phyloP scores from a whole-genome alignment of 352 stramenopile species.

The Phytophthora capsici region DNA sequence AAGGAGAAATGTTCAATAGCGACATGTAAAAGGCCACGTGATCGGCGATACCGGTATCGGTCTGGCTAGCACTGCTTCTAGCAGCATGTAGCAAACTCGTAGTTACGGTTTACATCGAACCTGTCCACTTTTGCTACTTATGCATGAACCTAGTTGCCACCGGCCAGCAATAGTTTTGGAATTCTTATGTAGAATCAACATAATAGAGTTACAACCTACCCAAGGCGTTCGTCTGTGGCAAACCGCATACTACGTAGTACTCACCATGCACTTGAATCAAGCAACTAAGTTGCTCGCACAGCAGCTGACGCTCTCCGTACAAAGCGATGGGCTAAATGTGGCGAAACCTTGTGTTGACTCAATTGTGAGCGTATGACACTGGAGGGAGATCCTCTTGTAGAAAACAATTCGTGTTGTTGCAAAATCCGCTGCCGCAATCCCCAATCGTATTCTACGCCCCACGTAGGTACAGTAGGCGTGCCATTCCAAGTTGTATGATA shows the following conservation, averaged over 20 bases:
- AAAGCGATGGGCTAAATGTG: not conserved
- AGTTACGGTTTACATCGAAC: conserved; percentile 29
- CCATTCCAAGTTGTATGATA: no score
- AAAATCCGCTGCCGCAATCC: conserved; percentile 15
- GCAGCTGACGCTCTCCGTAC: conserved; percentile 13
- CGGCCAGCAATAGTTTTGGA: no score
- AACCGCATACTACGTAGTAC: not conserved
- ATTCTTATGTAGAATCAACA: no score
- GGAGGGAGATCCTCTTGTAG: not conserved
- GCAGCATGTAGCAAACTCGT: conserved; percentile 8
- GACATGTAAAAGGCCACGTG: conserved; percentile 36
- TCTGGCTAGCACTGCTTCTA: conserved; percentile 21
- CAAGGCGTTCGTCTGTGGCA: not conserved
- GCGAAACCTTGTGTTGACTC: conserved; percentile 11
- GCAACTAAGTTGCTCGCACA: not conserved
- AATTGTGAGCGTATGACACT: conserved; percentile 26
- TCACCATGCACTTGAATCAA: conserved; percentile 4
- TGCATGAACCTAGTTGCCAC: conserved; percentile 11
- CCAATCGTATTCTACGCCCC: conserved; percentile 2
- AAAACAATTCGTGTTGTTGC: conserved; percentile 21
- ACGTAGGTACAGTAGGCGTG: conserved; percentile 1
- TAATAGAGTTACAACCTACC: no score
- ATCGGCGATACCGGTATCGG: conserved; percentile 18
- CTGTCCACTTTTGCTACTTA: conserved; percentile 37
- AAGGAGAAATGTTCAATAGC: conserved; percentile 28